Evolutionary conservation across 495 filamentous ascomycete genomes (phyloP), one percentile per base, ranked within the genome.

Genomic region (Cudoniella acicularis): DNA sequence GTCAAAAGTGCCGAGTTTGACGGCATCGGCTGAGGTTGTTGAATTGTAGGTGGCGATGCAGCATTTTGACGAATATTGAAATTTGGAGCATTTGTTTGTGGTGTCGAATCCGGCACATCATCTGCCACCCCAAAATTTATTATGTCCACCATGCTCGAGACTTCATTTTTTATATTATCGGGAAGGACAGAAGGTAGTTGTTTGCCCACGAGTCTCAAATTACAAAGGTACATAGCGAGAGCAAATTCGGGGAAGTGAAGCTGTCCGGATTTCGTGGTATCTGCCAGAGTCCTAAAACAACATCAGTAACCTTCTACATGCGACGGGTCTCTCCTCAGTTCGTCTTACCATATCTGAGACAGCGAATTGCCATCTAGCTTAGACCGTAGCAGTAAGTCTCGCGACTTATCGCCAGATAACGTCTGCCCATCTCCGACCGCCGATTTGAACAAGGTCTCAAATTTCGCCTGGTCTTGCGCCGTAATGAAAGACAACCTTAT

Each of bases 81-180:
- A 60, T 85, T 91, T 9, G 93, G 90, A 23, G 83, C 85, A 74
- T 94, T 96, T 36, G 78, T 86, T 56, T 17, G 77, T 67, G 30
- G 77, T 72, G 59, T 67, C 49, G 52, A 59, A 49, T 59, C 67
- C 53, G 87, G 82, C 17, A 74, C 79, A 16, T 92, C 88, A 64
- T 98, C 95, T 0, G 85, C 84, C 18, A 97, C 84, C 57, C 89
- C 90, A 70, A 98, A 98, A 18, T 93, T 96, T 62, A 99, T 99
- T 45, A 98, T 98, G 68, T 99, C 95, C 30, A 99, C 95, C 94
- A 99, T 98, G 67, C 95, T 95, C 10, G 93, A 97, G 25, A 99
- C 95, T 73, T 99, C 95, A 69, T 98, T 99, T 72, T 82, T 87
- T 49, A 98, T 85, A 42, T 82, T 87, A 42, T 97, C 92, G 0